A percentile compares a stretch with the other conserved stretches of the same genome.
Evolutionary conservation across 306 rosid species (phyloP).

Genomic region (Delonix regia): DNA sequence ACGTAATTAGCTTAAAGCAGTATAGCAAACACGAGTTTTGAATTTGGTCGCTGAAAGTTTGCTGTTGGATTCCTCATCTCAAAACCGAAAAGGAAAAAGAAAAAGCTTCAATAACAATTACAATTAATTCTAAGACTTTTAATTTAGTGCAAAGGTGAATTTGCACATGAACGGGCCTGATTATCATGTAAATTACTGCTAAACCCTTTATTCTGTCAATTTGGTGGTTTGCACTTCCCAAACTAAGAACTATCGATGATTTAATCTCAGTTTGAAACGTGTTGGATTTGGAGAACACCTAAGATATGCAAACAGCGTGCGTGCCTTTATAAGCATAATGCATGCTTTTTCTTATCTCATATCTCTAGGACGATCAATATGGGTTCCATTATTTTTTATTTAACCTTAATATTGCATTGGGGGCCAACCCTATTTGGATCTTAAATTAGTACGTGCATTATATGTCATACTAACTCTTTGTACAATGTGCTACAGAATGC

Average conservation of each 20-base stretch:
- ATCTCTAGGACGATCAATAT: neutral
- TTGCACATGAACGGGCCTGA: neutral
- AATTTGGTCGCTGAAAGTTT: neutral
- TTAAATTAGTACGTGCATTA: neutral
- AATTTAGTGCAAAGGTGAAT: neutral
- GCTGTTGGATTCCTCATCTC: neutral
- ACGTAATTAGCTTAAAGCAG: neutral
- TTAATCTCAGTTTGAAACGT: neutral
- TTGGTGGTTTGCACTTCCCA: constrained; percentile 3
- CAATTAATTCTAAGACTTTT: neutral
- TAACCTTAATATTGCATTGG: neutral
- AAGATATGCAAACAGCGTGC: neutral
- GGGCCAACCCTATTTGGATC: constrained; percentile 13
- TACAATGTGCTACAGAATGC: neutral
- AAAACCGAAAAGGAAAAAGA: neutral
- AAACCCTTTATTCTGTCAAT: neutral
- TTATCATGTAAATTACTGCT: neutral
- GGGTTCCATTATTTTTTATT: neutral
- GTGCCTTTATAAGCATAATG: neutral
- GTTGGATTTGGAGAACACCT: neutral
- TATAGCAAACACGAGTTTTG: neutral
- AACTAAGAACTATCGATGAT: neutral
- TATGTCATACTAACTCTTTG: neutral
- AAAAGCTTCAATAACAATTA: neutral
- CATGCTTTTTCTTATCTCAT: neutral